Percentiles rank a stretch among this genome's conserved stretches.
These are phyloP conservation scores for Fistulifera pelliculosa DNA, from an alignment of 108 stramenopile species.

Conservation along the genomic window DNA sequence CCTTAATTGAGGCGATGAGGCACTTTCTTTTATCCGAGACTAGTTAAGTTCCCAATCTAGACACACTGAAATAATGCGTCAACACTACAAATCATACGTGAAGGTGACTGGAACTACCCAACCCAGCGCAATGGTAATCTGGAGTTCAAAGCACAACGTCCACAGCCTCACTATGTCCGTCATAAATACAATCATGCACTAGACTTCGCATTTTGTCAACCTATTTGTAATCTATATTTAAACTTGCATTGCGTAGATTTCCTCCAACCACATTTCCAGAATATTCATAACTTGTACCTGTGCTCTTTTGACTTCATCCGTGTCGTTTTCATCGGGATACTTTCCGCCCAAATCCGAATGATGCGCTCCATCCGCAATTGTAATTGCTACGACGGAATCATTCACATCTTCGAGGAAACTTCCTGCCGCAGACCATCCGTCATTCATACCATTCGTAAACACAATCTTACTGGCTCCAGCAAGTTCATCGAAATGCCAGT, in stretches of 20 bases:
- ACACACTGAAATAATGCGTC: too few species aligned
- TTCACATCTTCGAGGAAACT: slow-evolving; percentile 31
- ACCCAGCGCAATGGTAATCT: too few species aligned
- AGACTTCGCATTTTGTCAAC: too few species aligned
- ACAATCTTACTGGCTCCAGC: slow-evolving; percentile 34
- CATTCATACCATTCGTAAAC: slow-evolving; percentile 64
- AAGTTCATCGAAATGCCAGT: slow-evolving; percentile 52
- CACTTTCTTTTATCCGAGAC: too few species aligned
- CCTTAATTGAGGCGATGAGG: too few species aligned
- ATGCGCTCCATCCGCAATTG: slow-evolving; percentile 78
- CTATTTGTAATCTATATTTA: too few species aligned
- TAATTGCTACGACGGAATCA: slow-evolving; percentile 46
- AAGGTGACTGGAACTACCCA: too few species aligned
- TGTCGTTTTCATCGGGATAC: slow-evolving; percentile 52
- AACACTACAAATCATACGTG: too few species aligned
- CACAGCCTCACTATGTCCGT: too few species aligned
- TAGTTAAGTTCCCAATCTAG: too few species aligned
- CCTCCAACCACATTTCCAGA: slow-evolving; percentile 30
- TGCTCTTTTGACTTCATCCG: slow-evolving; percentile 52
- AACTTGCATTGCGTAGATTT: slow-evolving; percentile 3
- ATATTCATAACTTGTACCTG: slow-evolving; percentile 33
- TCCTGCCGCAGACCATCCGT: slow-evolving; percentile 47
- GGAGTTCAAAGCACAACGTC: too few species aligned
- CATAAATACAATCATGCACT: too few species aligned
- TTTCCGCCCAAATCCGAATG: slow-evolving; percentile 52